phyloP scores from a whole-genome alignment of 148 eudicot genomes.

The Rhododendron ferrugineum region DNA sequence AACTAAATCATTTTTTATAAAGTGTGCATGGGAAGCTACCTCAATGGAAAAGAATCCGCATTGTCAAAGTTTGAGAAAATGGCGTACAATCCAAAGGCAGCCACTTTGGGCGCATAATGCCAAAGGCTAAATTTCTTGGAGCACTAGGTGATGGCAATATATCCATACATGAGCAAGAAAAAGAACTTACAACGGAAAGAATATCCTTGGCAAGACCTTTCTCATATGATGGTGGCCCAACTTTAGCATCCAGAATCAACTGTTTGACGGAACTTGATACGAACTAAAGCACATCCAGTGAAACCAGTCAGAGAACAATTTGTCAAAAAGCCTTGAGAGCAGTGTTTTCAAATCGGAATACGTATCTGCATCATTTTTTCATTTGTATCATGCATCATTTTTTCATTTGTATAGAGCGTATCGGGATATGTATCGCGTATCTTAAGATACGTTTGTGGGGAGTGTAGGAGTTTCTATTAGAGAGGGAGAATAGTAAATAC shows the following conservation, averaged over 20 bases:
- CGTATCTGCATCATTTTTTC: no score
- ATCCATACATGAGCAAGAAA: not conserved
- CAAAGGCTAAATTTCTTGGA: not conserved
- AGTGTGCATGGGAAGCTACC: not conserved
- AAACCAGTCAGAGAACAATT: conserved; percentile 10
- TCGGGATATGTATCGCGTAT: no score
- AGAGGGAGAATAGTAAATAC: no score
- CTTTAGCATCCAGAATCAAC: conserved; percentile 83
- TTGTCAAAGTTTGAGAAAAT: not conserved
- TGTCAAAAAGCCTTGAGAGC: not conserved
- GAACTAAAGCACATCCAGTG: conserved; percentile 38
- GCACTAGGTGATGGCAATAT: not conserved
- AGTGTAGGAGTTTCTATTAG: no score
- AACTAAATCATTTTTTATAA: not conserved
- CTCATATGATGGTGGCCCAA: conserved; percentile 87
- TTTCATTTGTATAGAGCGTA: no score
- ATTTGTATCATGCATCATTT: no score
- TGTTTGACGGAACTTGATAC: conserved; percentile 64
- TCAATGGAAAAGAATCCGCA: not conserved
- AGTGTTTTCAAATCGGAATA: no score
- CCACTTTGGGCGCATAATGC: not conserved
- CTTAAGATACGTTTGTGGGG: no score
- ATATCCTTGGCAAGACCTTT: conserved; percentile 78
- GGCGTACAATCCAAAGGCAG: not conserved
- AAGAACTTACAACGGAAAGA: conserved; percentile 61